Evolutionary conservation across 1,284 basidiomycete genomes (phyloP).

Genomic region (Ustilago nuda): DNA sequence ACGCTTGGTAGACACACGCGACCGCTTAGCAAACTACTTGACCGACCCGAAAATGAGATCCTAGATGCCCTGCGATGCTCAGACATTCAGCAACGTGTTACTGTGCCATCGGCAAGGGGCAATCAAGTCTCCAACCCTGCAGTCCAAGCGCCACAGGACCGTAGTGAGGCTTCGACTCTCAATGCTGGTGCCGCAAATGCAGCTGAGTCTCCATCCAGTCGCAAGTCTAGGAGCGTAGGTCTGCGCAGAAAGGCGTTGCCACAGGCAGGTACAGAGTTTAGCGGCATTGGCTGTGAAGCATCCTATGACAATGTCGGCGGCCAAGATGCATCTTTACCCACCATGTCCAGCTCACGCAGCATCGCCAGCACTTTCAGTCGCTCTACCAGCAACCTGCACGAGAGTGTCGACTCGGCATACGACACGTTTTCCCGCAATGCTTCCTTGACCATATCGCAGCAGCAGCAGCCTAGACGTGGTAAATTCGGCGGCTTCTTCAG

Average conservation of each 20-base stretch:
- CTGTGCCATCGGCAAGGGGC: neutral
- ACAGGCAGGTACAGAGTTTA: neutral
- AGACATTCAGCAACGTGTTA: neutral
- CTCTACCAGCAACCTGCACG: conserved; percentile 28
- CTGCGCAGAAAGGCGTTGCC: neutral
- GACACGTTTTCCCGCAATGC: conserved; percentile 10
- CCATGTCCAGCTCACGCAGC: conserved; percentile 28
- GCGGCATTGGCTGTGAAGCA: neutral
- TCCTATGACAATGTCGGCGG: conserved; percentile 2
- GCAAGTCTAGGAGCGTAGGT: neutral
- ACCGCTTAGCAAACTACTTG: conserved; percentile 40
- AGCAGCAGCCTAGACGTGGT: conserved; percentile 12
- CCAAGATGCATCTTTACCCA: conserved; percentile 13
- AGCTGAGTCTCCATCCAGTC: neutral
- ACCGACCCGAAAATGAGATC: conserved; percentile 34
- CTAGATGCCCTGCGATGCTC: neutral
- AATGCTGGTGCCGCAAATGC: neutral
- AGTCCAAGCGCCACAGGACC: neutral
- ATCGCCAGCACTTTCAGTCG: conserved; percentile 34
- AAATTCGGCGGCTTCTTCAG: conserved; percentile 33
- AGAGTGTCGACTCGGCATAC: conserved; percentile 2
- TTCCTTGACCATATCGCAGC: neutral
- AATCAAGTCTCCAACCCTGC: neutral
- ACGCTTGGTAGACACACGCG: conserved; percentile 13
- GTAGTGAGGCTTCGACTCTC: neutral